A percentile compares a stretch with the other conserved stretches of the same genome.
Conservation (phyloP, 768 basidiomycete species). For the Boletellus ananas region DNA sequence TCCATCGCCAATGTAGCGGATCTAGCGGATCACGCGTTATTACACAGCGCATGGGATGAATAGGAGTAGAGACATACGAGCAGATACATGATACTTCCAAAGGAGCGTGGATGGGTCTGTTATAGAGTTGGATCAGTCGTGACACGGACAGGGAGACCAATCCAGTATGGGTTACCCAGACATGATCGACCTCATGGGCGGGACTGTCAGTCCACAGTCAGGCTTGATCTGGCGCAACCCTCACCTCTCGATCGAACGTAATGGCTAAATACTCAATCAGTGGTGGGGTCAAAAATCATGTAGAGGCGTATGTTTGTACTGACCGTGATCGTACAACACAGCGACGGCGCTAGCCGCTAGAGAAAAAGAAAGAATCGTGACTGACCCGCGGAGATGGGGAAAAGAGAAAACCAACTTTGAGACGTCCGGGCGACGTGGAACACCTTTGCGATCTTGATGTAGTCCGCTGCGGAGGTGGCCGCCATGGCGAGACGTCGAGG, state of each 20-base stretch:
- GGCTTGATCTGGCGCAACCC: neutral
- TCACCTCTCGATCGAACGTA: slow-evolving; percentile 16
- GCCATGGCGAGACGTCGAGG: slow-evolving; percentile 2
- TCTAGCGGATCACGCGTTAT: slow-evolving; percentile 5
- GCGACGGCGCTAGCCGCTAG: slow-evolving; percentile 6
- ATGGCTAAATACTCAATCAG: slow-evolving; percentile 5
- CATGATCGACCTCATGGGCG: slow-evolving; percentile 10
- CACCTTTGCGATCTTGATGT: neutral
- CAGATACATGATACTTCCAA: slow-evolving; percentile 18
- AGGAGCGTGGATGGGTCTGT: slow-evolving; percentile 6
- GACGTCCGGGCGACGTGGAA: slow-evolving; percentile 6
- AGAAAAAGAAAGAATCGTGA: neutral
- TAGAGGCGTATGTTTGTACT: neutral
- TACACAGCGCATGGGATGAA: neutral
- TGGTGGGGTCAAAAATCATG: neutral
- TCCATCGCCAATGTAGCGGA: slow-evolving; percentile 23
- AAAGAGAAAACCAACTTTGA: slow-evolving; percentile 7
- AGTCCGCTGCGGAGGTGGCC: neutral
- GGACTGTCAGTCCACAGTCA: neutral
- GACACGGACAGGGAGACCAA: neutral
- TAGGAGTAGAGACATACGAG: slow-evolving; percentile 14
- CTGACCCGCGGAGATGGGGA: neutral
- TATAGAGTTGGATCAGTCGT: neutral
- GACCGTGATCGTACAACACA: slow-evolving; percentile 21
- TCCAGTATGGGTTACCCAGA: slow-evolving; percentile 14